These are phyloP conservation scores for Aquilaria sinensis DNA, from an alignment of 345 rosid genomes.

Conservation along the genomic window DNA sequence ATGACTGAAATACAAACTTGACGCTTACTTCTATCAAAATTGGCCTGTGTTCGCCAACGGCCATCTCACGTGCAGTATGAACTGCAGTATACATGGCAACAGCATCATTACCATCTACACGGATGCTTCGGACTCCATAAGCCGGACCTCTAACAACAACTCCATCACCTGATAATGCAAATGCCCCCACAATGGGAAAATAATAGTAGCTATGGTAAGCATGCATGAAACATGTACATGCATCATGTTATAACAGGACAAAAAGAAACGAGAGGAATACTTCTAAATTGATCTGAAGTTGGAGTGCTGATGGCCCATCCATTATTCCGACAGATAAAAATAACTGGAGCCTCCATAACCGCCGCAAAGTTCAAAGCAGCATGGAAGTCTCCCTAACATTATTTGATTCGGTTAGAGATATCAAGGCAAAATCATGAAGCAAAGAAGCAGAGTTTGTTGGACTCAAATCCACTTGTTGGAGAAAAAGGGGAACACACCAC, in stretches of 20 bases:
- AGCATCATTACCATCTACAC: slow-evolving; percentile 91
- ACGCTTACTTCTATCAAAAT: slow-evolving; percentile 66
- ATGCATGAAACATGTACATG: not conserved
- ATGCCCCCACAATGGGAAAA: slow-evolving; percentile 3
- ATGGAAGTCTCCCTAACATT: slow-evolving; percentile 75
- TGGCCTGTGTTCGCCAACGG: slow-evolving; percentile 62
- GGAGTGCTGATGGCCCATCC: slow-evolving; percentile 96
- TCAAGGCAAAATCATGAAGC: no score
- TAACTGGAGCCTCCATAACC: slow-evolving; percentile 73
- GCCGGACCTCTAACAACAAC: slow-evolving; percentile 76
- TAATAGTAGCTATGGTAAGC: not conserved
- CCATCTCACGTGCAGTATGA: slow-evolving; percentile 70
- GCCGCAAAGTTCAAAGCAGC: slow-evolving; percentile 73
- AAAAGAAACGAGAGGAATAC: slow-evolving; percentile 27
- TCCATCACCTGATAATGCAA: slow-evolving; percentile 61
- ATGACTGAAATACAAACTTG: not conserved
- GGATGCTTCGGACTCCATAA: slow-evolving; percentile 77
- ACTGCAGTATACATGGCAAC: slow-evolving; percentile 84
- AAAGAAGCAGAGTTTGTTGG: no score
- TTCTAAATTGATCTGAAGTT: slow-evolving; percentile 76
- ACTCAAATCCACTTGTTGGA: no score
- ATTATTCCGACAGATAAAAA: slow-evolving; percentile 80
- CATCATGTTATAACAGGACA: not conserved
- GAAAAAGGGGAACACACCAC: no score
- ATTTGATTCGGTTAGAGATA: not conserved